Conservation (phyloP, 352 stramenopile species). For the Globisporangium uncinulatum region DNA sequence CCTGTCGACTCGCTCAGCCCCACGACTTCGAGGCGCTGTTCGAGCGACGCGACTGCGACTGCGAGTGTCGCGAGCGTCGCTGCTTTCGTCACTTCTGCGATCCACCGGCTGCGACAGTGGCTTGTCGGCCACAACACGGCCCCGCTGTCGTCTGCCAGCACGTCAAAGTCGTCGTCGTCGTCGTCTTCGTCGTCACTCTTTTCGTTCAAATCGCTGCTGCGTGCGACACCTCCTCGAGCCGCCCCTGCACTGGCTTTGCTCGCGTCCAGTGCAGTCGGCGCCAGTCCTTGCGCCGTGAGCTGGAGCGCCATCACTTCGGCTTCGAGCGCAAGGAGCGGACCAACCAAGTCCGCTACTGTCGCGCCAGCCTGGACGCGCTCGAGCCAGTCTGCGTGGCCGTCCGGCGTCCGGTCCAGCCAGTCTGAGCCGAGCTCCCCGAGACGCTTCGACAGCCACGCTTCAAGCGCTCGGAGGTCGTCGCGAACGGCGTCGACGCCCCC, state of each 20-base stretch:
- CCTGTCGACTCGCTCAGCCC: constrained; percentile 46
- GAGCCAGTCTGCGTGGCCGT: constrained; percentile 40
- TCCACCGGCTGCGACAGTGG: constrained; percentile 66
- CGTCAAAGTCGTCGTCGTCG: constrained; percentile 71
- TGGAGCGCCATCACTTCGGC: constrained; percentile 58
- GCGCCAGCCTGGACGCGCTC: constrained; percentile 31
- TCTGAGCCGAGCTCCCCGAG: constrained; percentile 56
- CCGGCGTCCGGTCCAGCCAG: constrained; percentile 43
- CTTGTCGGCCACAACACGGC: constrained; percentile 66
- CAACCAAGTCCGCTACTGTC: constrained; percentile 31
- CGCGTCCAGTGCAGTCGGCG: background rate
- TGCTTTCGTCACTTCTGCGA: constrained; percentile 48
- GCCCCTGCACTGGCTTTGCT: background rate
- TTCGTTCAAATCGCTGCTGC: constrained; percentile 30
- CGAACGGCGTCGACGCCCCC: constrained; percentile 46
- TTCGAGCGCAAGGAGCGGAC: constrained; percentile 50
- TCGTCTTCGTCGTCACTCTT: constrained; percentile 71
- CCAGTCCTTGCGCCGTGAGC: constrained; percentile 19
- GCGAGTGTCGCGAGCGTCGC: constrained; percentile 49
- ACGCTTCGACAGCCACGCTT: constrained; percentile 56
- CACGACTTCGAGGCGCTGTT: constrained; percentile 65
- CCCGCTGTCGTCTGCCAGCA: constrained; percentile 40
- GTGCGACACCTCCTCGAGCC: background rate
- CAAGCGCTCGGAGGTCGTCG: constrained; percentile 46
- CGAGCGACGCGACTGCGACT: constrained; percentile 50